phyloP scores from a whole-genome alignment of 805 yeast genomes.

The Starmerella apis region DNA sequence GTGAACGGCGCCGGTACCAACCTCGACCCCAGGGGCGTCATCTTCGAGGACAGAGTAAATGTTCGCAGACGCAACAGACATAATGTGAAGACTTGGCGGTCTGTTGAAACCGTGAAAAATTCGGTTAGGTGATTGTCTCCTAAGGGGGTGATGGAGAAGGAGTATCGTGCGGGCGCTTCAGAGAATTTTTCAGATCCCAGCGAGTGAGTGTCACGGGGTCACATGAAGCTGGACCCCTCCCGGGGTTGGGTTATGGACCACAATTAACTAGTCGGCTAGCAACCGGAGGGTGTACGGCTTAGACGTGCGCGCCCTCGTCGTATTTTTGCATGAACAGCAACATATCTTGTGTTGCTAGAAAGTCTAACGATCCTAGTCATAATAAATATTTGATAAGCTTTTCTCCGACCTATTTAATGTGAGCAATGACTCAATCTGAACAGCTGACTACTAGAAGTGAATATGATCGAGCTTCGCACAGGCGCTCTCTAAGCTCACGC shows the following conservation, averaged over 20 bases:
- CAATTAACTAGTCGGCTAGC: background rate
- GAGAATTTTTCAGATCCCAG: conserved; percentile 12
- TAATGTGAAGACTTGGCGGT: conserved; percentile 1
- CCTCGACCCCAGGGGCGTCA: conserved; percentile 15
- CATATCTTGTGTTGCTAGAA: too few relatives aligned
- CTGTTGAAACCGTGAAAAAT: conserved; percentile 4
- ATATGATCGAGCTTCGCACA: too few relatives aligned
- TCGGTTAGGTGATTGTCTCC: background rate
- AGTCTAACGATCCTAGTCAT: too few relatives aligned
- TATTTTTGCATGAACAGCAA: too few relatives aligned
- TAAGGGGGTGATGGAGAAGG: background rate
- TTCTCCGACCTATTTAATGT: too few relatives aligned
- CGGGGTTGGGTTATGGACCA: conserved; percentile 1
- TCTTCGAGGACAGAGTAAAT: conserved; percentile 25
- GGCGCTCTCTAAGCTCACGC: too few relatives aligned
- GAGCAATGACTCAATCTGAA: too few relatives aligned
- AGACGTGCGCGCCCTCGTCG: too few relatives aligned
- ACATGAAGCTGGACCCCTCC: background rate
- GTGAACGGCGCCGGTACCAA: conserved; percentile 22
- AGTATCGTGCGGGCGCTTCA: conserved; percentile 6
- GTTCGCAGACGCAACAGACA: conserved; percentile 25
- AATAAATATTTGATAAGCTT: too few relatives aligned
- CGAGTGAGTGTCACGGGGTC: conserved; percentile 7
- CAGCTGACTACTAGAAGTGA: too few relatives aligned
- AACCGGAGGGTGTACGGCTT: too few relatives aligned